phyloP scores from a whole-genome alignment of 768 basidiomycete species.

The Chiua virens region DNA sequence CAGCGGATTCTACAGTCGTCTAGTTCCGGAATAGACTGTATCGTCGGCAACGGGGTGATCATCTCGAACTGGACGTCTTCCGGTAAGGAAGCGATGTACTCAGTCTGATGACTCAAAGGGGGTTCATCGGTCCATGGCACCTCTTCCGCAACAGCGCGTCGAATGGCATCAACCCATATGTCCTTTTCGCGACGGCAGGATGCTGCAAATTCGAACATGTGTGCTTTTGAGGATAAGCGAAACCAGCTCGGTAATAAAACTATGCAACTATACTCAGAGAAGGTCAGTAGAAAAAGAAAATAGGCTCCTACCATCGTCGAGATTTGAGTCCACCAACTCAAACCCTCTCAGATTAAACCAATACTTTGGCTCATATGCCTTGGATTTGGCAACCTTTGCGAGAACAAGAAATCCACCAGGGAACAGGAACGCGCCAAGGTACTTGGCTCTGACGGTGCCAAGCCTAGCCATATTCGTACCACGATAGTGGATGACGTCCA shows the following conservation, averaged over 20 bases:
- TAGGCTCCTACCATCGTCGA: conserved; percentile 73
- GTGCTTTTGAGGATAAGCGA: conserved; percentile 64
- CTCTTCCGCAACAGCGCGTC: conserved; percentile 45
- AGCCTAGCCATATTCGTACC: conserved; percentile 41
- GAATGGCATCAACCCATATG: conserved; percentile 78
- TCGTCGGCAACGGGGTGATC: conserved; percentile 48
- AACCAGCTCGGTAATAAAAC: conserved; percentile 82
- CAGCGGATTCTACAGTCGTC: conserved; percentile 15
- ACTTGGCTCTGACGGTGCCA: conserved; percentile 71
- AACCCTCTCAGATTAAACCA: conserved; percentile 83
- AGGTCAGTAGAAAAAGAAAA: background rate
- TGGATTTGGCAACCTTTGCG: conserved; percentile 81
- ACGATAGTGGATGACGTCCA: conserved; percentile 82
- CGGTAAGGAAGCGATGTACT: conserved; percentile 37
- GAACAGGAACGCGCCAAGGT: conserved; percentile 89
- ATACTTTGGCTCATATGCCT: conserved; percentile 80
- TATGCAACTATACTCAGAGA: conserved; percentile 30
- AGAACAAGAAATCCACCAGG: conserved; percentile 81
- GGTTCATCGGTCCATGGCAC: conserved; percentile 59
- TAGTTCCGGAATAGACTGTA: conserved; percentile 57
- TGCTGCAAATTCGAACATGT: conserved; percentile 84
- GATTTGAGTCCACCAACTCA: conserved; percentile 64
- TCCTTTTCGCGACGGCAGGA: conserved; percentile 83
- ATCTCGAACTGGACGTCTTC: conserved; percentile 42
- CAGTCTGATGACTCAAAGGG: conserved; percentile 56